These are phyloP conservation scores for Ceriops tagal DNA, from an alignment of 345 rosid genomes.

Conservation along the genomic window DNA sequence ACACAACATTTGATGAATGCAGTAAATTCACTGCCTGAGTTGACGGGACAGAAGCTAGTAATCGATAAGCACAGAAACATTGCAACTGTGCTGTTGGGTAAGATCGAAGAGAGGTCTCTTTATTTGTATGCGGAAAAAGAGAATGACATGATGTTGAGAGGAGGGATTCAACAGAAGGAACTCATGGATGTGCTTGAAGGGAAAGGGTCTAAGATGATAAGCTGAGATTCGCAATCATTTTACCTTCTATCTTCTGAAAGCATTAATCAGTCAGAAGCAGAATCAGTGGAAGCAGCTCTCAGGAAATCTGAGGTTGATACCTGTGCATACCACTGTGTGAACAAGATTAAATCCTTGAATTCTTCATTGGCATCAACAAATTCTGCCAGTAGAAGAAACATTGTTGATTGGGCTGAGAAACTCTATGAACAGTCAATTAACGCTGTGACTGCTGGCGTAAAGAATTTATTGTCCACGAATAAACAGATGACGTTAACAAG, in stretches of 20 bases:
- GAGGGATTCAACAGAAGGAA: slow-evolving; percentile 72
- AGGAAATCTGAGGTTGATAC: slow-evolving; percentile 79
- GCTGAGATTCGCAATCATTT: slow-evolving; percentile 85
- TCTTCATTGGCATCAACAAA: slow-evolving; percentile 87
- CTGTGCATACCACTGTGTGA: slow-evolving; percentile 89
- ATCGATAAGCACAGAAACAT: slow-evolving; percentile 97
- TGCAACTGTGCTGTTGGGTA: slow-evolving; percentile 80
- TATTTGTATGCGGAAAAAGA: slow-evolving; percentile 90
- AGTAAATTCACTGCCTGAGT: slow-evolving; percentile 91
- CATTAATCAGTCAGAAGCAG: slow-evolving; percentile 76
- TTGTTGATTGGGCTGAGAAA: slow-evolving; percentile 98
- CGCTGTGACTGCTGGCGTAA: slow-evolving; percentile 96
- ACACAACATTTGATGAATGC: slow-evolving; percentile 97
- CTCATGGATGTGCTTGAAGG: slow-evolving; percentile 71
- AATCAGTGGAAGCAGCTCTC: slow-evolving; percentile 82
- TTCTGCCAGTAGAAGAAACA: slow-evolving; percentile 86
- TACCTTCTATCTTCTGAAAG: slow-evolving; percentile 85
- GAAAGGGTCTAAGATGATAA: slow-evolving; percentile 86
- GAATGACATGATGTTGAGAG: slow-evolving; percentile 86
- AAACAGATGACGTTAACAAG: slow-evolving; percentile 88
- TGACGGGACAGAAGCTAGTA: slow-evolving; percentile 89
- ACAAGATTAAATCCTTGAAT: slow-evolving; percentile 87
- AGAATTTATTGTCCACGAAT: slow-evolving; percentile 10
- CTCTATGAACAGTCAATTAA: slow-evolving; percentile 90
- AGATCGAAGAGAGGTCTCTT: slow-evolving; percentile 92